These are phyloP conservation scores for Micractinium sp. DNA, from an alignment of 139 green algal species.

Conservation along the genomic window DNA sequence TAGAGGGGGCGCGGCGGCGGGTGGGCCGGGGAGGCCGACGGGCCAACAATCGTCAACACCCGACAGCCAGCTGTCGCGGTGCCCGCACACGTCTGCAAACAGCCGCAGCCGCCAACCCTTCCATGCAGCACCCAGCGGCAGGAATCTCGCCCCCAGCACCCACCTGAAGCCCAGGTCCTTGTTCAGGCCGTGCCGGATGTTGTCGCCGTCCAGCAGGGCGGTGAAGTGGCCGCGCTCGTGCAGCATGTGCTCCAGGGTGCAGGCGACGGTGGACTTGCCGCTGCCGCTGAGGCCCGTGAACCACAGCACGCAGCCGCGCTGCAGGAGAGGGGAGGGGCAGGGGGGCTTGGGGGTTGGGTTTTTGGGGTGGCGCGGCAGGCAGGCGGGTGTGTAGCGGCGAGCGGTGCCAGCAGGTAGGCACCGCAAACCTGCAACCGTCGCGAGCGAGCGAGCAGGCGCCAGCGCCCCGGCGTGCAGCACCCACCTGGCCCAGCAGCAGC, in stretches of 20 bases:
- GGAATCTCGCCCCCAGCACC: too few species aligned
- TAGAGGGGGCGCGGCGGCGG: too few species aligned
- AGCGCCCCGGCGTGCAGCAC: not conserved
- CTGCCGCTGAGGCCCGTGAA: constrained; percentile 88
- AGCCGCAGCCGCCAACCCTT: too few species aligned
- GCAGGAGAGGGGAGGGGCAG: not conserved
- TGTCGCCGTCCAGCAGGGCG: constrained; percentile 94
- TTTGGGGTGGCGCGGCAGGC: not conserved
- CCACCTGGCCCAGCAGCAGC: constrained; percentile 80
- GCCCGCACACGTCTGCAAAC: too few species aligned
- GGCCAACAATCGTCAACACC: not conserved
- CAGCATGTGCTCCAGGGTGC: constrained; percentile 85
- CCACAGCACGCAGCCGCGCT: constrained; percentile 85
- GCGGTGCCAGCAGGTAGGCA: not conserved
- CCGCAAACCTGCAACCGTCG: not conserved
- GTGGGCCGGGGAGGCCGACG: too few species aligned
- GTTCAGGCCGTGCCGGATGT: constrained; percentile 94
- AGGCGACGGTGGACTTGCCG: constrained; percentile 79
- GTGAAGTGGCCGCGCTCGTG: constrained; percentile 76
- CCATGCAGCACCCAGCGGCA: not conserved
- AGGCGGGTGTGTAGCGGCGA: not conserved
- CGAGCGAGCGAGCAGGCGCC: too few species aligned
- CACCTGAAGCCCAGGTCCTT: constrained; percentile 93
- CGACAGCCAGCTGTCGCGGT: not conserved
- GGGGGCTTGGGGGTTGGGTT: not conserved